Conservation (phyloP, 2,329 filamentous ascomycete species). For the Blumeriella jaapii region DNA sequence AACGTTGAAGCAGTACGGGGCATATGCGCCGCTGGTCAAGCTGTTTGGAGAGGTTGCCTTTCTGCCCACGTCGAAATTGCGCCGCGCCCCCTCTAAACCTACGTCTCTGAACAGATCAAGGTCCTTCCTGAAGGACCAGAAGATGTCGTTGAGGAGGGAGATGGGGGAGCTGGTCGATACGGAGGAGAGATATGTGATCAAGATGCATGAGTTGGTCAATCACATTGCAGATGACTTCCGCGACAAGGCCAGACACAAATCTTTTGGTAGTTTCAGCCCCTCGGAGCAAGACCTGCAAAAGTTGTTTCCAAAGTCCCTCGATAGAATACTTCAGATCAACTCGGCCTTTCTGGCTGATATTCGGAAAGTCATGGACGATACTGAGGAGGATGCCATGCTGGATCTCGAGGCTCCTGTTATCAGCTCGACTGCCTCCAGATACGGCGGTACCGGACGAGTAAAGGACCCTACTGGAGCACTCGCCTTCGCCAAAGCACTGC, state of each 20-base stretch:
- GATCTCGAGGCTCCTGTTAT: constrained; percentile 56
- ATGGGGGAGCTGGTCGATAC: constrained; percentile 86
- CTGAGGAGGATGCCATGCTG: constrained; percentile 65
- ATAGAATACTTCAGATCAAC: constrained; percentile 73
- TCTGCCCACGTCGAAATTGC: constrained; percentile 72
- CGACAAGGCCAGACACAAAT: constrained; percentile 49
- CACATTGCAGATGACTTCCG: constrained; percentile 73
- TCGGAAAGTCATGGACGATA: constrained; percentile 65
- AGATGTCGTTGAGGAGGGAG: constrained; percentile 74
- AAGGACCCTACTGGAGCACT: constrained; percentile 70
- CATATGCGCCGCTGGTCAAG: constrained; percentile 65
- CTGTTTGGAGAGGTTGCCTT: constrained; percentile 77
- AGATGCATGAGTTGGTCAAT: constrained; percentile 73
- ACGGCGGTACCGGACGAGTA: constrained; percentile 34
- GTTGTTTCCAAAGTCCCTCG: constrained; percentile 71
- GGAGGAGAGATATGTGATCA: constrained; percentile 85
- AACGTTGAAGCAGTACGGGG: constrained; percentile 58
- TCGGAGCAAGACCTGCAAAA: constrained; percentile 60
- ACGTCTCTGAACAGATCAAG: constrained; percentile 68
- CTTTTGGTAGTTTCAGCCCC: constrained; percentile 54
- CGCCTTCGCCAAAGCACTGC: constrained; percentile 66
- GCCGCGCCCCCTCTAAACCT: constrained; percentile 77
- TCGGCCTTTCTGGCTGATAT: constrained; percentile 68
- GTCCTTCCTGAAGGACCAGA: constrained; percentile 69
- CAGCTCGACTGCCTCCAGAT: constrained; percentile 35